Conservation (phyloP, 1,139 yeast genomes). For the Magnusiomyces tetraspermus region DNA sequence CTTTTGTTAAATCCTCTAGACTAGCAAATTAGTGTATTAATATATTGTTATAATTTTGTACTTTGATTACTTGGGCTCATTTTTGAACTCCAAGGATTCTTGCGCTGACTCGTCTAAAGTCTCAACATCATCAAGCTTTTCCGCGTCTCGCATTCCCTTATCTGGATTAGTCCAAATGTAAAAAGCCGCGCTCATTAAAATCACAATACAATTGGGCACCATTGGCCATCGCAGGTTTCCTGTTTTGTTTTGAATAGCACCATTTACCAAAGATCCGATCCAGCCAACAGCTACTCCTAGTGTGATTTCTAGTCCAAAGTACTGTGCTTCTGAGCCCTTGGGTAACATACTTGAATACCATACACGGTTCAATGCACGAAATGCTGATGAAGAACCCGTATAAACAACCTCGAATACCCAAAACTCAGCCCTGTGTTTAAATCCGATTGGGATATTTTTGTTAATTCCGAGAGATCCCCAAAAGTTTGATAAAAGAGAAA, state of each 20-base stretch:
- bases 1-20: too few relatives aligned
- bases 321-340: constrained; percentile 40
- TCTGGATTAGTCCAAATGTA: constrained; percentile 33
- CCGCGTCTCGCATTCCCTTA: constrained; percentile 27
- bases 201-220: constrained; percentile 35
- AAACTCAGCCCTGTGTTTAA: constrained; percentile 40
- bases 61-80: too few relatives aligned
- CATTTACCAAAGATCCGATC: constrained; percentile 38
- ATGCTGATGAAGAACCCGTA: constrained; percentile 34
- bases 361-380: constrained; percentile 36
- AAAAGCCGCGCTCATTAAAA: constrained; percentile 26
- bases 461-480: constrained; percentile 41
- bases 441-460: constrained; percentile 30
- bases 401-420: constrained; percentile 39
- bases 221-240: constrained; percentile 37
- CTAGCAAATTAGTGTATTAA: too few relatives aligned
- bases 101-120: too few relatives aligned
- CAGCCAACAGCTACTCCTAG: constrained; percentile 41
- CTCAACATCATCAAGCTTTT: constrained; percentile 4
- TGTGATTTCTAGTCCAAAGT: constrained; percentile 39
- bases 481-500: constrained; percentile 34
- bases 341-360: constrained; percentile 38
- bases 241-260: constrained; percentile 38
- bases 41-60: too few relatives aligned
- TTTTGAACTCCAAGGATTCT: too few relatives aligned